phyloP scores from a whole-genome alignment of 2,329 filamentous ascomycete species.

The Cladorrhinum sp. region DNA sequence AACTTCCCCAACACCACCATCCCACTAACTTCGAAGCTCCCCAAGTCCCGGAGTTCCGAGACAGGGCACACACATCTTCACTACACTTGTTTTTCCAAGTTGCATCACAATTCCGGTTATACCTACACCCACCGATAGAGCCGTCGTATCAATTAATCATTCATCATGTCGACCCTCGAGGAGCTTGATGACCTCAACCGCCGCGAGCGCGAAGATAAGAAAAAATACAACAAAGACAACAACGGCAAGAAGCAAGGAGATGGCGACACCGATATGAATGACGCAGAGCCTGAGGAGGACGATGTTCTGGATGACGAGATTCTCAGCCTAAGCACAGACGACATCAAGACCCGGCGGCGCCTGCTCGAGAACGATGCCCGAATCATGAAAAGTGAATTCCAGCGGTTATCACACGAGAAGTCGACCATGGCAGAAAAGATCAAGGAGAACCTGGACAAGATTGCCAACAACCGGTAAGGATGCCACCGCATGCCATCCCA shows the following conservation, averaged over 20 bases:
- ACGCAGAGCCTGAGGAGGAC: slow-evolving; percentile 70
- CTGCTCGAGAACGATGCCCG: slow-evolving; percentile 95
- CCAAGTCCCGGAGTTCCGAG: not conserved
- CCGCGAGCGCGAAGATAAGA: slow-evolving; percentile 69
- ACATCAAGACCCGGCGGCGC: slow-evolving; percentile 86
- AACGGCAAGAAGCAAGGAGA: slow-evolving; percentile 58
- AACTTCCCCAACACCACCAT: slow-evolving; percentile 10
- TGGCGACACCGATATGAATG: slow-evolving; percentile 88
- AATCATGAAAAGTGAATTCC: slow-evolving; percentile 97
- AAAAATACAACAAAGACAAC: slow-evolving; percentile 45
- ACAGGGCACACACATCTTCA: not conserved
- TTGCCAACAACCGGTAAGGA: slow-evolving; percentile 90
- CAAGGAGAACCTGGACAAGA: slow-evolving; percentile 98
- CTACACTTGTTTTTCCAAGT: not conserved
- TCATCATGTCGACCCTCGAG: slow-evolving; percentile 81
- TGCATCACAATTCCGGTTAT: not conserved
- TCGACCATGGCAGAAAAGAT: slow-evolving; percentile 97
- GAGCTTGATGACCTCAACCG: slow-evolving; percentile 87
- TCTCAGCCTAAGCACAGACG: slow-evolving; percentile 85
- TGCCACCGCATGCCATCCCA: not conserved
- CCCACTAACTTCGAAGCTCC: slow-evolving; percentile 2
- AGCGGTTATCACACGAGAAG: slow-evolving; percentile 92
- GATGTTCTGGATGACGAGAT: slow-evolving; percentile 92
- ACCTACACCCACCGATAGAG: too few relatives aligned
- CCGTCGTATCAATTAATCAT: slow-evolving; percentile 6